Base-by-base conservation (phyloP, 2,329 filamentous ascomycete genomes). In the Teratosphaeria gauchensis region DNA sequence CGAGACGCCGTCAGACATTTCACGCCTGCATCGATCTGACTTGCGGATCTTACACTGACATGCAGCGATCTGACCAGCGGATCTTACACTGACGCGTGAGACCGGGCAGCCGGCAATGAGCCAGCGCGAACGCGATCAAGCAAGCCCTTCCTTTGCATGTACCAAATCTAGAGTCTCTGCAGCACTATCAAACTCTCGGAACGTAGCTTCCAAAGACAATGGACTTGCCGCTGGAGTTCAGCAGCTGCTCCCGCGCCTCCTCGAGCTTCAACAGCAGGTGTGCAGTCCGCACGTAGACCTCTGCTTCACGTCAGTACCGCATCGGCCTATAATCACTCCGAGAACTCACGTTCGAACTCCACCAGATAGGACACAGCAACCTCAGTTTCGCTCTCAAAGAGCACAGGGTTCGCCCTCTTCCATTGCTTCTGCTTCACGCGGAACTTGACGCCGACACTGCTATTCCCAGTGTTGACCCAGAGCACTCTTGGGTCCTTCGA, bases 351-450 rank as follows among this genome's bases (percentile, higher is more conserved):
- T 81, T 89, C 79, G 67, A 89, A 88, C 58, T 88, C 82, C 31
- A 94, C 76, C 51, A 81, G 81, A 69, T 90, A 94, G 57, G 79
- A 84, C 9, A 89, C 83, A 3, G 85, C 79, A n/a, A 81, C 73
- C 53, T 90, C 84, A 57, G 89, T 84, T 55, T 85, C 82, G 9
- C 74, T 75, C 1, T 77, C 75, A 16, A 84, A 72, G 12, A 89
- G 74, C 14, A 88, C 70, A 1, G 84, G 82, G 30, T 76, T 73
- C 8, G 55, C 53, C 59, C 76, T 74, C 67, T 71, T 73, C 67
- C 74, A 70, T 51, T 76, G 76, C 57, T 77, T 78, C 68, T 84
- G 79, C 24, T 73, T 75, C 19, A 92, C 85, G 9, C 80, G 79
- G 64, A 94, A 84, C 52, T 82, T 82, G 58, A 94, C 73, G 0